phyloP scores from a whole-genome alignment of 495 filamentous ascomycete species.

The Penicillium chermesinum region DNA sequence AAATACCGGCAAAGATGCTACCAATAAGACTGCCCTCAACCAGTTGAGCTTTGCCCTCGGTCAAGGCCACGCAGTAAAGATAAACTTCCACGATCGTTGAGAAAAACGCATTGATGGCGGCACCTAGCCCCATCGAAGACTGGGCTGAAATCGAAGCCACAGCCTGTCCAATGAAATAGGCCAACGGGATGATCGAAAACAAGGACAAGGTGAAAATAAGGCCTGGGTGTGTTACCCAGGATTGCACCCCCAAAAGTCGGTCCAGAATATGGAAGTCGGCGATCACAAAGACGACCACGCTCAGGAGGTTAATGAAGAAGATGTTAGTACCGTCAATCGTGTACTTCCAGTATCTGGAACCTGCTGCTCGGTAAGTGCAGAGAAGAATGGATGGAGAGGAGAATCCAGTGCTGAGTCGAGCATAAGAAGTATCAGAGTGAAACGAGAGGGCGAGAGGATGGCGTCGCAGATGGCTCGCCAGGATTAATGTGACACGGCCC shows the following conservation, averaged over 20 bases:
- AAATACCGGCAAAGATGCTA: constrained; percentile 93
- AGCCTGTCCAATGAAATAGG: constrained; percentile 98
- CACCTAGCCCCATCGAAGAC: constrained; percentile 98
- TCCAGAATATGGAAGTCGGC: constrained; percentile 82
- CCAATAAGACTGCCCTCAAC: constrained; percentile 97
- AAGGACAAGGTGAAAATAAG: constrained; percentile 82
- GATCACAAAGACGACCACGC: constrained; percentile 84
- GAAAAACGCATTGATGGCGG: constrained; percentile 97
- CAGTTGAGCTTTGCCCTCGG: constrained; percentile 84
- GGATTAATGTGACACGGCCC: constrained; percentile 87
- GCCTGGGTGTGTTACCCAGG: constrained; percentile 68
- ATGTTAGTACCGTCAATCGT: constrained; percentile 98
- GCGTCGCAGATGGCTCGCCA: constrained; percentile 86
- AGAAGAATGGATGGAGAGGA: constrained; percentile 83
- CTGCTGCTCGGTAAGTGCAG: constrained; percentile 95
- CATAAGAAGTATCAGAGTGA: constrained; percentile 75
- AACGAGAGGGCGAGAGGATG: constrained; percentile 92
- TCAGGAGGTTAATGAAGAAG: constrained; percentile 95
- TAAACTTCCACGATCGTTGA: constrained; percentile 98
- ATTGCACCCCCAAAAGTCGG: constrained; percentile 59
- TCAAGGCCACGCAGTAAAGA: constrained; percentile 92
- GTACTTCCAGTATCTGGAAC: constrained; percentile 97
- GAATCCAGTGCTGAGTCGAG: constrained; percentile 55
- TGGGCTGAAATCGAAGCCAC: constrained; percentile 99
- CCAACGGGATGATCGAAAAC: constrained; percentile 91